phyloP scores from a whole-genome alignment of 176 grass and related monocot species.

The Cenchrus purpureus region DNA sequence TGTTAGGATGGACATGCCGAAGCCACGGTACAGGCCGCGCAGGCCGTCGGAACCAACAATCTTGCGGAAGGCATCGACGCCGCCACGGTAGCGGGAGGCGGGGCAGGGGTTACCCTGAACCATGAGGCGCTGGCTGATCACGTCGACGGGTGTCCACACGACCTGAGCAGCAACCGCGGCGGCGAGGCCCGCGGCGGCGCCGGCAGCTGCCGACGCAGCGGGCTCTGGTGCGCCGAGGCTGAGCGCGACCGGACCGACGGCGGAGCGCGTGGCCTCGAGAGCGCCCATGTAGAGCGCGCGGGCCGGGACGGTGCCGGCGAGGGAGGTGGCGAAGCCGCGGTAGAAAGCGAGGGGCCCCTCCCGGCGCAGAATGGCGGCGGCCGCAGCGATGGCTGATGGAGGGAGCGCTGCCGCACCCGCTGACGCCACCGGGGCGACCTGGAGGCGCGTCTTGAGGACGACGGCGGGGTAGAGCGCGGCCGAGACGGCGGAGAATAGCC shows the following conservation, averaged over 20 bases:
- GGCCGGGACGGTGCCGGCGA: constrained; percentile 71
- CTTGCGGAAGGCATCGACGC: constrained; percentile 74
- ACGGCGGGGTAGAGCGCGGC: constrained; percentile 66
- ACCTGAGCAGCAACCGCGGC: constrained; percentile 68
- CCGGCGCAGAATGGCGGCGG: constrained; percentile 55
- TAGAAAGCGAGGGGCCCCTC: constrained; percentile 80
- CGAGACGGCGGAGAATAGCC: constrained; percentile 55
- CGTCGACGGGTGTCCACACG: constrained; percentile 81
- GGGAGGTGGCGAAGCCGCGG: constrained; percentile 72
- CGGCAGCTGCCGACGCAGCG: constrained; percentile 43
- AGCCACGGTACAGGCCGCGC: constrained; percentile 72
- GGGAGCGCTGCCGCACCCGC: constrained; percentile 10
- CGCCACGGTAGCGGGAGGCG: constrained; percentile 57
- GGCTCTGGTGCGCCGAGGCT: constrained; percentile 55
- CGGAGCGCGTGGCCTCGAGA: constrained; percentile 67
- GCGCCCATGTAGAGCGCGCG: constrained; percentile 84
- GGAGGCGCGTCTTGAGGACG: constrained; percentile 84
- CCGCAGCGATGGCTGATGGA: constrained; percentile 47
- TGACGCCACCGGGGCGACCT: constrained; percentile 41
- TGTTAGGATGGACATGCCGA: constrained; percentile 84
- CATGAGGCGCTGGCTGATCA: constrained; percentile 85
- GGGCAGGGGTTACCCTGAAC: constrained; percentile 63
- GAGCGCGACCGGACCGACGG: constrained; percentile 45
- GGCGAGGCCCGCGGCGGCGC: constrained; percentile 46
- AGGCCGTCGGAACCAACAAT: constrained; percentile 60